Evolutionary conservation across 2,329 filamentous ascomycete genomes (phyloP), one percentile per base, ranked within the genome.

Genomic region (Colletotrichum chlorophyti): DNA sequence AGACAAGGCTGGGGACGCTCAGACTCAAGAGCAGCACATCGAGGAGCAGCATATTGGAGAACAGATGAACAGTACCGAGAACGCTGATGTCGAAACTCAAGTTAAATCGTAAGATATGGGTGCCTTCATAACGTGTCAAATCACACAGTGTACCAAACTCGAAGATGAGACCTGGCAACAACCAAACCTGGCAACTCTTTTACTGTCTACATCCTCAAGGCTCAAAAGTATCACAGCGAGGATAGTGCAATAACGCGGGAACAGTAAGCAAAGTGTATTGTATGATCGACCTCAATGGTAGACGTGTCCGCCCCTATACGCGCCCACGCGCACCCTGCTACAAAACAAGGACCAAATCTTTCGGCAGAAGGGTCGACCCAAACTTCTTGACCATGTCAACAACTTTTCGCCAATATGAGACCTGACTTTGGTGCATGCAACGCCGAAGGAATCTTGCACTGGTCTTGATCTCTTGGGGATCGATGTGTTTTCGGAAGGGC

Each of bases 401-500:
- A 80, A 80, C 76, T 81, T 82, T 84, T 83, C 70, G 76, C 78
- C 81, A 78, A 82, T 79, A 79, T 74, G 78, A 82, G 77, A 79
- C 77, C 77, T 75, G 77, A 76, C 73, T 72, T 73, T 72, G 73
- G 77, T 76, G 76, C 74, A 74, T 72, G 76, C 77, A 72, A 74
- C 74, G 74, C 76, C 73, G 70, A 68, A 67, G 69, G 72, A 73
- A 71, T 70, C 75, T 72, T 71, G 74, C 73, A 72, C 72, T 70
- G 69, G 70, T 70, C 72, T 74, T 74, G 72, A 74, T 73, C 74
- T 76, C 74, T 73, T 75, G 74, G 73, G 73, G 72, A 72, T 74
- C 73, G 72, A 74, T 72, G 70, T 69, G 68, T 64, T 66, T 70
- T 69, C 66, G 68, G 65, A 68, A 69, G 68, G 66, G 68, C 63